Evolutionary conservation across 169 alveolate species (phyloP), one percentile per base, ranked within the genome.

Genomic region (Haemoproteus tartakovskyi): DNA sequence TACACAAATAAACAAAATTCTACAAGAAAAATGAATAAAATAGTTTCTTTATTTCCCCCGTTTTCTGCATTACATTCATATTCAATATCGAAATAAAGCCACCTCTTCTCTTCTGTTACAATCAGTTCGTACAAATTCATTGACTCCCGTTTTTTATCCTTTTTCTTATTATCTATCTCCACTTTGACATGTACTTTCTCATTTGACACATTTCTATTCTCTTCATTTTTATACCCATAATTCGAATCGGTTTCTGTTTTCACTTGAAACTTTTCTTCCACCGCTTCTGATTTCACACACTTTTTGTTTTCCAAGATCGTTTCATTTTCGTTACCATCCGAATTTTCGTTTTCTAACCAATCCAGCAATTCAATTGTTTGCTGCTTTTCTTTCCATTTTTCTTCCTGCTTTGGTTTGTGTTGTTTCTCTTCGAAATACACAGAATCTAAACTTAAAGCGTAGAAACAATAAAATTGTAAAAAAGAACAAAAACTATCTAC

Each of bases 51-150:
- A 56, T 57, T 57, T 57, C 59, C 57, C 24, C 36, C 26, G 2
- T 37, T 50, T 8, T 21, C 40, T 19, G 59, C 24, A 22, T 45
- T 51, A n/a, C n/a, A n/a, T 18, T 74, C 84, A 48, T 56, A 74
- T 48, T 74, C 84, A 29, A 74, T 37, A 38, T 74, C 84, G 16
- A 74, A 74, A 60, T 30, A 74, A 27, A 74, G 52, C 84, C 84
- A 74, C 16, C 84, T 30, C 14, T 74, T 74, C 59, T 74, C 84
- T 19, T 74, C 59, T 2, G 59, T 37, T 40, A 74, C 2, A 3
- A 74, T 74, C 12, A 74, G 63, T 22, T 74, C 84, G 51, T 74
- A 74, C 12, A 74, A 38, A 37, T 74, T 46, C 84, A 57, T 56
- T 21, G 41, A n/a, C 5, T 33, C 43, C 5, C 43, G 43, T 33